Conservation (phyloP, 2,329 filamentous ascomycete genomes). For the Monilinia aucupariae region DNA sequence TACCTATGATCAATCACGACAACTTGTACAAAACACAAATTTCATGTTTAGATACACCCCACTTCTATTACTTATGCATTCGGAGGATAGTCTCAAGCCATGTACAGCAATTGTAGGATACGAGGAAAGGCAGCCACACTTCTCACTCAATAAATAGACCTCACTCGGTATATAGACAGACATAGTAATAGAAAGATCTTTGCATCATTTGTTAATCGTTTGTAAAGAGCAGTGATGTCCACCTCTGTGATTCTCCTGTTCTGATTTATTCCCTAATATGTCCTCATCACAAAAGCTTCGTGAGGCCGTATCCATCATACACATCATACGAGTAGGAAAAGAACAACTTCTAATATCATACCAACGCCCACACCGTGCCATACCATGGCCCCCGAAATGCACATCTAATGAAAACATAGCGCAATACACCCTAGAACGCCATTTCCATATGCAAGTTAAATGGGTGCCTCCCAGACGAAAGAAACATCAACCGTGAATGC, state of each 20-base stretch:
- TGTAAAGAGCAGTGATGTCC: background rate
- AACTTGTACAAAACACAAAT: constrained; percentile 7
- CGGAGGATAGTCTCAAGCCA: background rate
- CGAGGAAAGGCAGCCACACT: background rate
- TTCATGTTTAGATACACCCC: constrained; percentile 6
- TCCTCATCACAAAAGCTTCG: background rate
- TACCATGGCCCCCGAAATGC: background rate
- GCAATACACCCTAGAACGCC: background rate
- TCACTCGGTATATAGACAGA: constrained; percentile 8
- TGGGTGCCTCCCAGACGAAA: background rate
- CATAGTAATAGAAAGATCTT: constrained; percentile 5
- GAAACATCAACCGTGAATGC: background rate
- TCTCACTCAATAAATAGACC: constrained; percentile 5
- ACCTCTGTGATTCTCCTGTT: background rate
- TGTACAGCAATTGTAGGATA: constrained; percentile 14
- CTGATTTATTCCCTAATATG: background rate
- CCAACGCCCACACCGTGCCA: background rate
- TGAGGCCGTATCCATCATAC: background rate
- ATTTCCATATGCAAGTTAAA: background rate
- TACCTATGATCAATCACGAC: background rate
- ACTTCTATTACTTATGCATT: background rate
- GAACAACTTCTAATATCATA: background rate
- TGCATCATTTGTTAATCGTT: background rate
- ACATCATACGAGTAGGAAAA: background rate
- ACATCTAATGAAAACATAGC: background rate